Evolutionary conservation across 2,329 filamentous ascomycete species (phyloP), one percentile per base, ranked within the genome.

Genomic region (Daldinia eschscholtzii): DNA sequence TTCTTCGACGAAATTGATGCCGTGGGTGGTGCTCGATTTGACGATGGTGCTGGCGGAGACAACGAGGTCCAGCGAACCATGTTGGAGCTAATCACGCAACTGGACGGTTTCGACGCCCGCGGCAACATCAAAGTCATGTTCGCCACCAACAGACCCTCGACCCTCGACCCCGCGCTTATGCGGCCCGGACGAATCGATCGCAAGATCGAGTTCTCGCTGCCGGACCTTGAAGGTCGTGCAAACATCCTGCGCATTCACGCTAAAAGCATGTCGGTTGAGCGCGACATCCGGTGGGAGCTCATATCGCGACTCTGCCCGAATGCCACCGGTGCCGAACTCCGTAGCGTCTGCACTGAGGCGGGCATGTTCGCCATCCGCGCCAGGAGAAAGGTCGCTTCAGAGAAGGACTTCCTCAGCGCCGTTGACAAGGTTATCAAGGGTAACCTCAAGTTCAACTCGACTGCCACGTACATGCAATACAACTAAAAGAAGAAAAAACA

Each of bases 41-140:
- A 98, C 77, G 95, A 98, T 76, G 95, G 95, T 73, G 95, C 95
- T 70, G 95, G 95, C 76, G 95, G 95, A 77, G 95, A 98, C 82
- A 98, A 98, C 79, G 95, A 98, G 81, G 95, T 98, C 6, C 95
- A 98, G 82, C 88, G 95, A 84, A 98, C 95, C 72, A 98, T 98
- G 95, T 83, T 98, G 86, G 95, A 98, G 80, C 87, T 98, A 60
- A 98, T 98, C 78, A 98, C 95, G 37, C 95, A 98, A 81, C 87
- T 98, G 53, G 95, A 98, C 78, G 95, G 95, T 71, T 98, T 98
- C 84, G 95, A 98, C 79, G 93, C 94, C 56, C 88, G 95, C 81
- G 95, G 95, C 80, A 98, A 98, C 82, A 98, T 98, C 87, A 98
- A 98, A 84, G 95, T 98, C 82, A 98, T 98, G 95, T 98, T 98